phyloP scores from a whole-genome alignment of 495 filamentous ascomycete genomes.

The Opeltia flavorubescens region DNA sequence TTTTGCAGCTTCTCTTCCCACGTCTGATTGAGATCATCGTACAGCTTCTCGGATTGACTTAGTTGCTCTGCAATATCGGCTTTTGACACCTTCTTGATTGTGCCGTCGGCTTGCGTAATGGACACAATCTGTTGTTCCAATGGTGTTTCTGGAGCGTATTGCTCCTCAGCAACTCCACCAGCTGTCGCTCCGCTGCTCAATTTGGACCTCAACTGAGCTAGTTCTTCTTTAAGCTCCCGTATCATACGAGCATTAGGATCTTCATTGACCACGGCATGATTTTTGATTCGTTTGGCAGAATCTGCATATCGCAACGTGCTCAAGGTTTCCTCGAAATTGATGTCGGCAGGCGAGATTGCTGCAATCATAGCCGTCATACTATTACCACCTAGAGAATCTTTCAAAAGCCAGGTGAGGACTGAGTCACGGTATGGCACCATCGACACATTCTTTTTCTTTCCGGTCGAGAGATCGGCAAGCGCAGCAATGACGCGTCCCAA shows the following conservation, averaged over 20 bases:
- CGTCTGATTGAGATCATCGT: slow-evolving; percentile 93
- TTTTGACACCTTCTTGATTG: slow-evolving; percentile 89
- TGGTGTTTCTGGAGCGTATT: slow-evolving; percentile 82
- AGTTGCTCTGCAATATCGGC: slow-evolving; percentile 97
- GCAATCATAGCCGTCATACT: slow-evolving; percentile 99
- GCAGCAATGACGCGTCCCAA: slow-evolving; percentile 97
- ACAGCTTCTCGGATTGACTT: slow-evolving; percentile 87
- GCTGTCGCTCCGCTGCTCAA: slow-evolving; percentile 49
- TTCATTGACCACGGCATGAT: slow-evolving; percentile 98
- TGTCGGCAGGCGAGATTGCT: slow-evolving; percentile 94
- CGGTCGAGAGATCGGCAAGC: slow-evolving; percentile 75
- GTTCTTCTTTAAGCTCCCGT: slow-evolving; percentile 88
- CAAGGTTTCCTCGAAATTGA: slow-evolving; percentile 97
- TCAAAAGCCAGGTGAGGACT: slow-evolving; percentile 89
- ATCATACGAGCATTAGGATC: slow-evolving; percentile 99
- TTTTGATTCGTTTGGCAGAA: slow-evolving; percentile 98
- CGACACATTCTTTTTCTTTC: slow-evolving; percentile 69
- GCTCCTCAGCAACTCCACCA: slow-evolving; percentile 48
- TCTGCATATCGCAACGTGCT: slow-evolving; percentile 94
- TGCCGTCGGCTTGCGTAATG: slow-evolving; percentile 74
- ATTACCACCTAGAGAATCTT: slow-evolving; percentile 95
- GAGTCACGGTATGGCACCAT: slow-evolving; percentile 97
- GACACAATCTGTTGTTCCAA: slow-evolving; percentile 93
- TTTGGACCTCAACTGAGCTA: slow-evolving; percentile 76
- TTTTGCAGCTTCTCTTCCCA: slow-evolving; percentile 95